phyloP scores from a whole-genome alignment of 2,329 filamentous ascomycete species.

The Nemania diffusa region DNA sequence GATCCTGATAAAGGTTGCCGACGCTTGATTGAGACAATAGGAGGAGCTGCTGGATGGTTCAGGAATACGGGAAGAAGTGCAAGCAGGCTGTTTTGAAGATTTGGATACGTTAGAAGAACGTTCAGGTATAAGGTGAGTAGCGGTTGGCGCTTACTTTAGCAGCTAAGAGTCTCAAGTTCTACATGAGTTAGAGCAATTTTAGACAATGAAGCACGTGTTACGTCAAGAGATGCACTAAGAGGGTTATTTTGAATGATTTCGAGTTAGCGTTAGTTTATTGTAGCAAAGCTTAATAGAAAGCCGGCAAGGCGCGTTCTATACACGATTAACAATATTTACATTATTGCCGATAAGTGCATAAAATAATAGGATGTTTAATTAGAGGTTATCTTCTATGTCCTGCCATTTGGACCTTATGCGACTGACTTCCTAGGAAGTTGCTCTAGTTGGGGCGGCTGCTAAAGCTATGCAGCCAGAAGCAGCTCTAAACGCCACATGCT shows the following conservation, averaged over 20 bases:
- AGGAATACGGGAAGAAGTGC: background rate
- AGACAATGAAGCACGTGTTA: background rate
- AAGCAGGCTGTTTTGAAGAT: background rate
- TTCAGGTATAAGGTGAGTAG: slow-evolving; percentile 4
- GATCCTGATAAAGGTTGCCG: slow-evolving; percentile 22
- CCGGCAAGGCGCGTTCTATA: background rate
- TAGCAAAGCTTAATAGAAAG: background rate
- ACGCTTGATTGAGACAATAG: background rate
- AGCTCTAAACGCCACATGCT: too few species aligned
- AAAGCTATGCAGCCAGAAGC: too few species aligned
- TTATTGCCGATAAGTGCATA: background rate
- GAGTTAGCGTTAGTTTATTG: slow-evolving; percentile 9
- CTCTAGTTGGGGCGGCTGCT: too few species aligned
- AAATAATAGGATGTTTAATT: too few species aligned
- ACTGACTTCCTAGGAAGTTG: too few species aligned
- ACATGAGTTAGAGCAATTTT: background rate
- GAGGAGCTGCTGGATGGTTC: background rate
- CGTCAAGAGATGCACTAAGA: slow-evolving; percentile 3
- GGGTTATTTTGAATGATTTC: slow-evolving; percentile 16
- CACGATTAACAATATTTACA: too few species aligned
- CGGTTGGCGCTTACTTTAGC: slow-evolving; percentile 26
- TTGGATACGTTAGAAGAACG: slow-evolving; percentile 10
- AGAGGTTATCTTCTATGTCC: too few species aligned
- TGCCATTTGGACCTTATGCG: too few species aligned
- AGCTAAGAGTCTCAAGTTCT: background rate